phyloP scores from a whole-genome alignment of 192 early-diverging fungal species.

The Entrophospora sp. region DNA sequence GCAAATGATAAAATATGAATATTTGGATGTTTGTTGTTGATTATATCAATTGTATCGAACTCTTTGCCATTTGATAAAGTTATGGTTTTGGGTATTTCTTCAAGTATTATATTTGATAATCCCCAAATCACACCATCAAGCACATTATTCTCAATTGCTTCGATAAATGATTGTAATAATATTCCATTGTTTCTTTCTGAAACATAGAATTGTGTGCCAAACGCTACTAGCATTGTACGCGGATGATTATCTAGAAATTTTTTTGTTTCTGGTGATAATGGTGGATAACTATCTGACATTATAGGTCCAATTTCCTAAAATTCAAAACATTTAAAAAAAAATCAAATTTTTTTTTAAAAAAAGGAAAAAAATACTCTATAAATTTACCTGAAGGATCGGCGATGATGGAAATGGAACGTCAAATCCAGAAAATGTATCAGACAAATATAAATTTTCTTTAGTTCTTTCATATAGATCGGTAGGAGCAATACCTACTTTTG shows the following conservation, averaged over 20 bases:
- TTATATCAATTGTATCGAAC: not conserved
- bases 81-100: not conserved
- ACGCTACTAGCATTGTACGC: slow-evolving; percentile 19
- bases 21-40: slow-evolving; percentile 3
- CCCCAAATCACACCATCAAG: slow-evolving; percentile 32
- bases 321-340: not conserved
- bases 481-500: not conserved
- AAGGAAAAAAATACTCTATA: not conserved
- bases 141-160: slow-evolving; percentile 18
- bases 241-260: slow-evolving; percentile 20
- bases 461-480: not conserved
- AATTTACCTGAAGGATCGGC: not conserved
- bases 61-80: not conserved
- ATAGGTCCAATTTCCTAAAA: slow-evolving; percentile 27
- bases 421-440: slow-evolving; percentile 17
- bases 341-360: not conserved
- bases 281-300: slow-evolving; percentile 17
- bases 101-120: not conserved
- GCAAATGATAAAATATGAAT: slow-evolving; percentile 18
- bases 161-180: slow-evolving; percentile 22
- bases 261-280: not conserved
- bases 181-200: not conserved
- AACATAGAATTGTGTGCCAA: slow-evolving; percentile 24
- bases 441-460: not conserved
- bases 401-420: not conserved